Conservation (phyloP, 768 basidiomycete genomes). For the Mycena polygramma region DNA sequence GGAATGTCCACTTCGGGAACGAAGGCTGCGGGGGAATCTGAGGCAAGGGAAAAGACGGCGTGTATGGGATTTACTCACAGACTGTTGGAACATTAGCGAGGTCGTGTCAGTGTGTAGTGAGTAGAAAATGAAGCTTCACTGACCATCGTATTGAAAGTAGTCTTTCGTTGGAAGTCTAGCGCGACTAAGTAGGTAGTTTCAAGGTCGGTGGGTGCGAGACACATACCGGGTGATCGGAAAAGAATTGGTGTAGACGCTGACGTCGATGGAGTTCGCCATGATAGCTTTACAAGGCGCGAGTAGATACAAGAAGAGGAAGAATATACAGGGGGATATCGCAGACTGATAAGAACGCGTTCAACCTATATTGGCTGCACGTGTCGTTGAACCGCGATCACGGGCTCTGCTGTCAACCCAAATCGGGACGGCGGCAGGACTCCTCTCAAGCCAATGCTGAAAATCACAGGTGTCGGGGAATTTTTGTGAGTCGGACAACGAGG, state of each 20-base stretch:
- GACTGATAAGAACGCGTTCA: neutral
- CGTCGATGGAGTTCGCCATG: conserved; percentile 17
- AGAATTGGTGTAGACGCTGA: conserved; percentile 46
- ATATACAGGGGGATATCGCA: neutral
- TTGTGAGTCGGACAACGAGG: too few relatives aligned
- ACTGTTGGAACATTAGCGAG: conserved; percentile 17
- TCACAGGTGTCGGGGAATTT: too few relatives aligned
- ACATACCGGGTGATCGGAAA: conserved; percentile 45
- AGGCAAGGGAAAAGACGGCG: neutral
- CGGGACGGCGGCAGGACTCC: neutral
- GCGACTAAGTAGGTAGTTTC: neutral
- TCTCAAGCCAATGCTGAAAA: too few relatives aligned
- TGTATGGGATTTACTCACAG: conserved; percentile 17
- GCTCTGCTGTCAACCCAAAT: neutral
- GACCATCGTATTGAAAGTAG: conserved; percentile 48
- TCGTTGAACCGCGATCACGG: conserved; percentile 9
- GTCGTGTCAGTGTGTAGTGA: neutral
- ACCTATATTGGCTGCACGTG: neutral
- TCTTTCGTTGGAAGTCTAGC: conserved; percentile 44
- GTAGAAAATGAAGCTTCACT: conserved; percentile 25
- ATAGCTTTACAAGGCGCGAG: neutral
- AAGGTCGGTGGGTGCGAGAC: neutral
- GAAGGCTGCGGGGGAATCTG: conserved; percentile 33
- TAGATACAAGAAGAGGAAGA: conserved; percentile 7
- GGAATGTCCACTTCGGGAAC: conserved; percentile 41